Evolutionary conservation across 192 early-diverging fungal species (phyloP), one percentile per base, ranked within the genome.

Genomic region (Fimicolochytrium jonesii): DNA sequence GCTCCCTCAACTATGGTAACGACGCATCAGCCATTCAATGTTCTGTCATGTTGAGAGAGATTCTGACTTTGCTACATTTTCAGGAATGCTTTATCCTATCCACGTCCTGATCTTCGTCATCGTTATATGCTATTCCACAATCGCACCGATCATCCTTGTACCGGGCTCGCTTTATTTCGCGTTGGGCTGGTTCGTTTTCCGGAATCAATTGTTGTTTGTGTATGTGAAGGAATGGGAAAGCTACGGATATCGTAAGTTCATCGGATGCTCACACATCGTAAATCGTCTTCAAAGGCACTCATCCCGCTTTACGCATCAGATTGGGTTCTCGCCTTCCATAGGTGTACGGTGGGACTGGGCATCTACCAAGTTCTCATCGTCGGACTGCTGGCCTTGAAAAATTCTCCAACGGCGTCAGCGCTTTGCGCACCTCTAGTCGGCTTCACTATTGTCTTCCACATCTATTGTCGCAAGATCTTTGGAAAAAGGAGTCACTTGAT

Each of bases 201-300:
- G 67, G 45, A 73, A 81, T 39, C 79, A 77, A 59, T 61, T 82
- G 26, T 61, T 82, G 20, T 82, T 70, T 65, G 80, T 78, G 1
- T 82, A 82, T 45, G 73, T 79, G 32, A 82, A 82, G 54, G 65
- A 77, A 59, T 73, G 67, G 64, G 77, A 79, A 51, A 57, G 48
- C n/a, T 73, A 74, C 49, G 80, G 80, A 10, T 29, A 65, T 30
- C 58, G 7, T n/a, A n/a, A 17, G 37, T 39, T 39, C 37, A 39
- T 39, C 17, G 7, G 7, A 11, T 39, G 7, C 37, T 39, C 37
- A 39, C 37, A n/a, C n/a, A n/a, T n/a, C n/a, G n/a, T n/a, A n/a
- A n/a, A n/a, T n/a, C n/a, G n/a, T n/a, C n/a, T n/a, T n/a, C n/a
- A n/a, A n/a, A n/a, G n/a, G n/a, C n/a, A n/a, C n/a, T n/a, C n/a